Evolutionary conservation across 176 grass and related monocot species (phyloP), one percentile per base, ranked within the genome.

Genomic region (Guadua angustifolia): DNA sequence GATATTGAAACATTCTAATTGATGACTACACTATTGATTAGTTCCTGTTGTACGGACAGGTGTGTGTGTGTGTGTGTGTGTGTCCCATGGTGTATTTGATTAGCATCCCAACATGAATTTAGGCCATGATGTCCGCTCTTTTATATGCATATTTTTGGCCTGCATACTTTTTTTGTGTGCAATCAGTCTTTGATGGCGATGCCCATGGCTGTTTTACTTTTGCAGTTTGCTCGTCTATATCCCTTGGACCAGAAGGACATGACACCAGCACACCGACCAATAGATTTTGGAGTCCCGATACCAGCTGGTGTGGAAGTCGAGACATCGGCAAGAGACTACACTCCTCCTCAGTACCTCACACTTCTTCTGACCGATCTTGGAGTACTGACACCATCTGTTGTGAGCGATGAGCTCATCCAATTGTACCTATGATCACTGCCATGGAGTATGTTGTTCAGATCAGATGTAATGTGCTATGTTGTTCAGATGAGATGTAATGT

Each of bases 181-280:
- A 50, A 69, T 45, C 3, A 39, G n/a, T 50, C 17, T 83, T 47
- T 69, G 10, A 38, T 79, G 16, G 9, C 65, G 22, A 79, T 59
- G 50, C 16, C 13, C 79, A 5, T 51, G 38, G n/a, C n/a, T 61
- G 68, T 78, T 5, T 58, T 64, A 78, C 71, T 67, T 67, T 71
- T 83, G 86, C 46, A 94, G 93, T 94, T 94, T 88, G 90, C 90
- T 35, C 93, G 93, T 12, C 63, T 92, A 46, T 94, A 94, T 69
- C 93, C 90, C 36, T 83, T 94, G 79, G 93, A 94, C 74, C 93
- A 94, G 72, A 94, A 92, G 85, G 93, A 94, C 88, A 84, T 94
- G 72, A 87, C 87, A 18, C 90, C 90, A 19, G 90, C 90, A 6
- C 93, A 88, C 36, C 85, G 90, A 5, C 85, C 93, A 5, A 94